Percentiles rank a stretch among this genome's conserved stretches.
phyloP scores from a whole-genome alignment of 495 filamentous ascomycete species.

The Penicilliopsis zonata region DNA sequence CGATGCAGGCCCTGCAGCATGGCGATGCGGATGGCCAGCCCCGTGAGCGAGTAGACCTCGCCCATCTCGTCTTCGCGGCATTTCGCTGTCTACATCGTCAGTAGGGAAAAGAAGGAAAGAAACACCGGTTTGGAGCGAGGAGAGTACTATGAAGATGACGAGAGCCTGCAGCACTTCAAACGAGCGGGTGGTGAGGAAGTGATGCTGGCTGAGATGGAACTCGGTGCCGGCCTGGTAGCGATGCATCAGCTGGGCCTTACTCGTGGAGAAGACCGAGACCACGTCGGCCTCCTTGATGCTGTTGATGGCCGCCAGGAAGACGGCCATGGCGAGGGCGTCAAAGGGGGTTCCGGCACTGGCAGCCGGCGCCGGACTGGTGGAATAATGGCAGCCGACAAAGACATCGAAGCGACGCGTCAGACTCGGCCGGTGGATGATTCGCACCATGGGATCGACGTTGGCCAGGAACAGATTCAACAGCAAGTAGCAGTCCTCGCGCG shows the following conservation, averaged over 20 bases:
- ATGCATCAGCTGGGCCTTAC: neutral
- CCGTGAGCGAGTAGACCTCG: slow-evolving; percentile 28
- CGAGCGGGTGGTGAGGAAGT: neutral
- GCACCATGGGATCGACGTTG: neutral
- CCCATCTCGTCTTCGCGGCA: neutral
- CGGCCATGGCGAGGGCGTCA: neutral
- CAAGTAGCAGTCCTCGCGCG: neutral
- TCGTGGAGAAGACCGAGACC: neutral
- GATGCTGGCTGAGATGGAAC: neutral
- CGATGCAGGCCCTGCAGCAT: slow-evolving; percentile 30
- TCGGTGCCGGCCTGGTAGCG: neutral
- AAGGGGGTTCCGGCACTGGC: too few relatives aligned
- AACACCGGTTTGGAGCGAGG: too few relatives aligned
- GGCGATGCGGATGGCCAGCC: slow-evolving; percentile 35
- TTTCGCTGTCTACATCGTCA: neutral
- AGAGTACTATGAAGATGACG: neutral
- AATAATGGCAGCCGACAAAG: neutral
- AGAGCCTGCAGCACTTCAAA: neutral
- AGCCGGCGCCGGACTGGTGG: too few relatives aligned
- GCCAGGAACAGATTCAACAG: neutral
- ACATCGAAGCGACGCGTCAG: neutral
- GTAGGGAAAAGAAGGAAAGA: too few relatives aligned
- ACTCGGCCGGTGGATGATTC: neutral
- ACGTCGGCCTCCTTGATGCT: neutral
- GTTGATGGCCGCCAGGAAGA: neutral